These are phyloP conservation scores for Acer yangbiense DNA, from an alignment of 345 rosid species.

Conservation along the genomic window DNA sequence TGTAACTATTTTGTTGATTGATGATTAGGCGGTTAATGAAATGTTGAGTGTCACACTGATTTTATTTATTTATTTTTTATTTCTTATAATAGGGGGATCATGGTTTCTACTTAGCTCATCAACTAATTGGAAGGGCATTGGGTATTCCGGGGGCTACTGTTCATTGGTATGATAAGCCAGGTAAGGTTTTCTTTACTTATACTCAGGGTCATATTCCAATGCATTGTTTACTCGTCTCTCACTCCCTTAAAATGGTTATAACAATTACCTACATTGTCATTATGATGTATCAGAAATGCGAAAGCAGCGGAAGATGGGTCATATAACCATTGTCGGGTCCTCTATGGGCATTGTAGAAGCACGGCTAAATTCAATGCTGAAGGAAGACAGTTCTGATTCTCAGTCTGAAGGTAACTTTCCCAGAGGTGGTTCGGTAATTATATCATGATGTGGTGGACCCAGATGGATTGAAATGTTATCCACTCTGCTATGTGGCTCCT, in stretches of 20 bases:
- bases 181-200: constrained; percentile 38
- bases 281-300: constrained; percentile 64
- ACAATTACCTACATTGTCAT: constrained; percentile 6
- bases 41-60: constrained; percentile 1
- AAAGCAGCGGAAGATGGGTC: constrained; percentile 95
- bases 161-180: constrained; percentile 99
- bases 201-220: neutral
- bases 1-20: neutral
- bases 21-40: neutral
- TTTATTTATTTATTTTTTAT: neutral
- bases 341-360: constrained; percentile 68
- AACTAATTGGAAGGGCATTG: constrained; percentile 68
- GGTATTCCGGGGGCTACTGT: constrained; percentile 69
- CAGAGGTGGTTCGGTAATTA: neutral
- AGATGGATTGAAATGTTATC: neutral
- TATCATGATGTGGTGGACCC: neutral
- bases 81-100: constrained; percentile 56
- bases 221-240: neutral
- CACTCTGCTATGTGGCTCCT: no score
- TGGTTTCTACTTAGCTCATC: constrained; percentile 72
- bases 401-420: constrained; percentile 53
- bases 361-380: constrained; percentile 54
- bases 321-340: constrained; percentile 79
- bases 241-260: neutral
- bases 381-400: constrained; percentile 40